Evolutionary conservation across 257 asterid species (phyloP).

Genomic region (Mitragyna speciosa): DNA sequence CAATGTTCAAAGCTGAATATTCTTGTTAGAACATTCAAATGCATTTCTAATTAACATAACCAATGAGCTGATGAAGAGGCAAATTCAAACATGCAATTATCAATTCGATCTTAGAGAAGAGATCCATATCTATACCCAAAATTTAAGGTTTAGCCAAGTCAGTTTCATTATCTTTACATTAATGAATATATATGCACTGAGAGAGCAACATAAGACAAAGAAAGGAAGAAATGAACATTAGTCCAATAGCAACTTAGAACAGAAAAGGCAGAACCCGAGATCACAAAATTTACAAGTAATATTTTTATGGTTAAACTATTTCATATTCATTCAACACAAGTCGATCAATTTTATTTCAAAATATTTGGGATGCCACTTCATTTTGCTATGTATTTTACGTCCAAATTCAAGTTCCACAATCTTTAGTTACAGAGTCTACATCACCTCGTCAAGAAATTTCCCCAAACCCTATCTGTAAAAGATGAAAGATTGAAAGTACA

Average conservation of each 20-base stretch:
- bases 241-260: background rate
- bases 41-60: background rate
- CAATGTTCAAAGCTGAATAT: background rate
- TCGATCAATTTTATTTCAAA: background rate
- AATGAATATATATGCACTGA: background rate
- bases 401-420: background rate
- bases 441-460: background rate
- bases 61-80: background rate
- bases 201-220: background rate
- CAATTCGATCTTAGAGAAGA: background rate
- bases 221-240: background rate
- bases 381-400: background rate
- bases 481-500: background rate
- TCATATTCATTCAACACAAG: background rate
- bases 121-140: background rate
- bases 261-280: background rate
- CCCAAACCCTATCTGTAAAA: background rate
- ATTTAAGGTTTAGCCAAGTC: background rate
- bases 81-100: background rate
- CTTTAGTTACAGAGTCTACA: background rate
- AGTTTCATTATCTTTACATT: background rate
- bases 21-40: background rate
- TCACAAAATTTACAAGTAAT: too few relatives aligned
- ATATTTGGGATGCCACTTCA: background rate
- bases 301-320: too few relatives aligned